Conservation (phyloP, 208 protist genomes). For the Wallacemonas sp. region DNA sequence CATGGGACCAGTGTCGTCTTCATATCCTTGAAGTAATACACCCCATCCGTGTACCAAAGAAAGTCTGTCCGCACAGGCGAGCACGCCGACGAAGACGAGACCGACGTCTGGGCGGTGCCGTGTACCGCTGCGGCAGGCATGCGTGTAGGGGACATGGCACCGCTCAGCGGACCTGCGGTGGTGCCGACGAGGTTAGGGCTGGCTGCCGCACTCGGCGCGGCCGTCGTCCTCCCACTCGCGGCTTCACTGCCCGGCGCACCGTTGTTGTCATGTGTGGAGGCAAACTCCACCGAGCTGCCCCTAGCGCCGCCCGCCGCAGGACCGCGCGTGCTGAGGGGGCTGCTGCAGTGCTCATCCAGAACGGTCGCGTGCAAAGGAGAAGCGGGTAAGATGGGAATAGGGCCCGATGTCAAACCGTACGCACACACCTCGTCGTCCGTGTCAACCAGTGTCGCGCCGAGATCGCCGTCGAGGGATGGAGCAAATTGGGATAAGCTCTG, state of each 20-base stretch:
- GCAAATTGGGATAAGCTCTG: background rate
- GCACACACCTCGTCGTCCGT: background rate
- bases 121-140: background rate
- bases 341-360: no score
- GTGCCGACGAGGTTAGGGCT: no score
- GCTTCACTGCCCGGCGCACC: no score
- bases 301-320: no score
- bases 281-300: no score
- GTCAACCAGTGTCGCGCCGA: background rate
- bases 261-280: no score
- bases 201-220: background rate
- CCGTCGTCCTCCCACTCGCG: slow-evolving; percentile 6
- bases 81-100: background rate
- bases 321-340: no score
- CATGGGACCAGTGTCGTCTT: slow-evolving; percentile 65
- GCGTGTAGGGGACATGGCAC: no score
- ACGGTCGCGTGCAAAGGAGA: background rate
- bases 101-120: background rate
- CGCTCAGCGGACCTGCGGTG: no score
- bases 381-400: background rate
- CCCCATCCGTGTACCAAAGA: slow-evolving; percentile 28
- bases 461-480: slow-evolving; percentile 2
- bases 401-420: slow-evolving; percentile 3
- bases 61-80: background rate
- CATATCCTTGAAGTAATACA: slow-evolving; percentile 69